Percentiles rank a stretch among this genome's conserved stretches.
phyloP scores from a whole-genome alignment of 2,329 filamentous ascomycete species.

The Verticillium isaacii region DNA sequence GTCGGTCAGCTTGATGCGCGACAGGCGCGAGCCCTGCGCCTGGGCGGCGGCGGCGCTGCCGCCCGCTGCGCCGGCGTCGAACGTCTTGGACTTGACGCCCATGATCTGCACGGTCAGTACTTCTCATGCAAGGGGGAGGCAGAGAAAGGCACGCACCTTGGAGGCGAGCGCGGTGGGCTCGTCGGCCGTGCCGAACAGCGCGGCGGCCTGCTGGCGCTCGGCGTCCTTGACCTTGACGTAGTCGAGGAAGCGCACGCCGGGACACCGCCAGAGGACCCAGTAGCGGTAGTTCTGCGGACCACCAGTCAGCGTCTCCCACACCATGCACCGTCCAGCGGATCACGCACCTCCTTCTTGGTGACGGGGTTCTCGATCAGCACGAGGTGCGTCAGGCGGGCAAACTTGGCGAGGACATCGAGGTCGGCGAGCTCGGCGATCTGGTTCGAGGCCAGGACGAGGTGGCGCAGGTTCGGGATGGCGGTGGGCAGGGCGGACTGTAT shows the following conservation, averaged over 20 bases:
- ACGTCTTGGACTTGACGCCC: conserved; percentile 74
- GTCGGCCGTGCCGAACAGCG: conserved; percentile 77
- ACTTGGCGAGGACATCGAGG: conserved; percentile 70
- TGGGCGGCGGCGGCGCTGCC: conserved; percentile 22
- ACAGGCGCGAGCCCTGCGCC: conserved; percentile 54
- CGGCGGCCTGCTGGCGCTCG: conserved; percentile 69
- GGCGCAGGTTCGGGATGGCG: conserved; percentile 76
- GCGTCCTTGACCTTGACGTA: conserved; percentile 85
- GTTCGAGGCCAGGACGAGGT: conserved; percentile 80
- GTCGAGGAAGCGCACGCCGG: conserved; percentile 83
- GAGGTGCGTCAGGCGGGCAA: conserved; percentile 71
- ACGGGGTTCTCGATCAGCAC: conserved; percentile 85
- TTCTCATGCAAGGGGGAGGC: too few species aligned
- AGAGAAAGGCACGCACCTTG: conserved; percentile 42
- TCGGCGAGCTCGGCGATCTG: conserved; percentile 80
- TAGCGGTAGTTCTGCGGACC: conserved; percentile 74
- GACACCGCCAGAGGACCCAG: conserved; percentile 86
- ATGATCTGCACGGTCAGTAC: conserved; percentile 56
- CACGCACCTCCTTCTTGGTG: conserved; percentile 79
- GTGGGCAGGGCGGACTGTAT: conserved; percentile 73
- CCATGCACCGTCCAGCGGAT: background rate
- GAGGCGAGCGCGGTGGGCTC: conserved; percentile 77
- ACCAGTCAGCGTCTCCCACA: conserved; percentile 4
- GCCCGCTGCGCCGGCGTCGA: conserved; percentile 51
- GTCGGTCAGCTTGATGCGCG: conserved; percentile 79